Evolutionary conservation across 495 filamentous ascomycete genomes (phyloP).

Genomic region (Penicillium pulvis): DNA sequence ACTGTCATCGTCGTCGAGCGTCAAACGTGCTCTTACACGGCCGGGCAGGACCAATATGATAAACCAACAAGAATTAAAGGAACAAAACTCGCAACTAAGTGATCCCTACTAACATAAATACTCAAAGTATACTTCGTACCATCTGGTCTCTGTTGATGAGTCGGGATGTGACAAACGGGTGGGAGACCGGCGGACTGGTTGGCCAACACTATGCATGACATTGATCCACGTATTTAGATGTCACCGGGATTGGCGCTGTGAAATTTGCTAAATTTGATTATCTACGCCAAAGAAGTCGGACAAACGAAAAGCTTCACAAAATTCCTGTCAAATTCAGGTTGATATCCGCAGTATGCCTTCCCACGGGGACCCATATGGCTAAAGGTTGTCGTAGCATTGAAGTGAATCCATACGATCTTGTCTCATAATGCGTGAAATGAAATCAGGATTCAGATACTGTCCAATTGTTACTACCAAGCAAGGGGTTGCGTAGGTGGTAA

Average conservation of each 20-base stretch:
- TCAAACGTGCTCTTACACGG: background rate
- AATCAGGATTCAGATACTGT: too few relatives aligned
- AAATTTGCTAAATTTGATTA: too few relatives aligned
- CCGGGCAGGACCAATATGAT: background rate
- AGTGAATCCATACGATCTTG: too few relatives aligned
- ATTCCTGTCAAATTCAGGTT: too few relatives aligned
- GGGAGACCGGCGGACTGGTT: background rate
- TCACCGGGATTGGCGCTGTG: background rate
- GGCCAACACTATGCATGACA: background rate
- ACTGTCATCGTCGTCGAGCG: background rate
- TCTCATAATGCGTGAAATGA: too few relatives aligned
- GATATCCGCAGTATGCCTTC: too few relatives aligned
- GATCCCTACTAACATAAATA: background rate
- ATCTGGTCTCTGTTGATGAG: background rate
- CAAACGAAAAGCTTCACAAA: too few relatives aligned
- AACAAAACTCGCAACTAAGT: background rate
- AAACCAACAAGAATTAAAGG: background rate
- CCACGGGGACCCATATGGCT: too few relatives aligned
- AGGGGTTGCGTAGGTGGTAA: too few relatives aligned
- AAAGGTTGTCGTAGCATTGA: too few relatives aligned
- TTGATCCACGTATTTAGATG: background rate
- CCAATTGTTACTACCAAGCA: too few relatives aligned
- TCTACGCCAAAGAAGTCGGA: too few relatives aligned
- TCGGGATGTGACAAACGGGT: background rate
- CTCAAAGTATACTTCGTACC: background rate